Conservation (phyloP, 2,329 filamentous ascomycete species). For the Westerdykella ornata region DNA sequence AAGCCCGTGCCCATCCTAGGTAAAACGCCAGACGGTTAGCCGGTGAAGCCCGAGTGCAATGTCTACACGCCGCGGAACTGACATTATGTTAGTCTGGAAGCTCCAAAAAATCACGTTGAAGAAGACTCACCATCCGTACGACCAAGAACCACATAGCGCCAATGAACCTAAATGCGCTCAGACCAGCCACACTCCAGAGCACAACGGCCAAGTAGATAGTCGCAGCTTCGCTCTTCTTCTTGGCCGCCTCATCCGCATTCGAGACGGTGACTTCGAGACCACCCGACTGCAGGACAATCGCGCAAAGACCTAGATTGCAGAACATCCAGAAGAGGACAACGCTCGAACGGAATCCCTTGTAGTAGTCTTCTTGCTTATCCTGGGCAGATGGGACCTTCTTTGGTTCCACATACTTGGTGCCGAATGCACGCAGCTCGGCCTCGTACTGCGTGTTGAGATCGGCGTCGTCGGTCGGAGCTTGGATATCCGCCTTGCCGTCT, state of each 20-base stretch:
- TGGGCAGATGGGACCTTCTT: slow-evolving; percentile 54
- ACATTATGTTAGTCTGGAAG: slow-evolving; percentile 20
- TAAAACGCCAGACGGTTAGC: neutral
- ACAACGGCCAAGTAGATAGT: slow-evolving; percentile 82
- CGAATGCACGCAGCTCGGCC: slow-evolving; percentile 68
- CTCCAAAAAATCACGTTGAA: neutral
- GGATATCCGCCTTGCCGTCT: slow-evolving; percentile 88
- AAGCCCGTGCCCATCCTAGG: too few species aligned
- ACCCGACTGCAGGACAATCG: slow-evolving; percentile 78
- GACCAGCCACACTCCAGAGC: slow-evolving; percentile 77
- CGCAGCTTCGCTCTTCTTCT: slow-evolving; percentile 51
- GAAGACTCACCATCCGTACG: slow-evolving; percentile 35
- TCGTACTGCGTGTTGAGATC: slow-evolving; percentile 96
- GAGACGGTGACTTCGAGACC: slow-evolving; percentile 57
- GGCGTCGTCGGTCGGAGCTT: slow-evolving; percentile 78
- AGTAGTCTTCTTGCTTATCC: slow-evolving; percentile 96
- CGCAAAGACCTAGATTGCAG: slow-evolving; percentile 81
- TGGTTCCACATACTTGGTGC: slow-evolving; percentile 65
- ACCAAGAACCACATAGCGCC: slow-evolving; percentile 90
- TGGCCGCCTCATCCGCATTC: slow-evolving; percentile 36
- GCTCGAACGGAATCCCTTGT: slow-evolving; percentile 86
- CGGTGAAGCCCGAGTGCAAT: neutral
- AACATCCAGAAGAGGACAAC: slow-evolving; percentile 97
- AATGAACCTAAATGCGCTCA: slow-evolving; percentile 80
- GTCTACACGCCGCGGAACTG: slow-evolving; percentile 49